Base-by-base conservation (phyloP, 2,329 filamentous ascomycete species). In the Aspergillus sojae region DNA sequence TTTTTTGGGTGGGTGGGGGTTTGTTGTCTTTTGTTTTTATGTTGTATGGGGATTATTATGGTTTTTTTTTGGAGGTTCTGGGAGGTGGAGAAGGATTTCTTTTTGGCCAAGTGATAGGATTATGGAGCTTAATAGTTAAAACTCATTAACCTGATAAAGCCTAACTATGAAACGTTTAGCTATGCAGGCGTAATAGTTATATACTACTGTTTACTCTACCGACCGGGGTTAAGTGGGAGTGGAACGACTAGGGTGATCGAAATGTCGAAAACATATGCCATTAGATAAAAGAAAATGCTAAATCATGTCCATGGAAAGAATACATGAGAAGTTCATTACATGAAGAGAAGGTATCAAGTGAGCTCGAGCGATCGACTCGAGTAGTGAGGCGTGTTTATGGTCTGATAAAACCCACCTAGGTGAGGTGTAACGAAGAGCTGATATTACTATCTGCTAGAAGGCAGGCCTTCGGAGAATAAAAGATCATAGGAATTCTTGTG, bases 291-390 rank as follows among this genome's bases (percentile, higher is more conserved):
- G 16, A 7, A 26, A 19, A 55, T 55, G 52, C 52, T 21, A 23
- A 26, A 21, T 55, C 52, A 39, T 55, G 52, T 55, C 52, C 52
- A 55, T 55, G 16, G 32, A 55, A 55, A 55, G 34, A 39, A 55
- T 55, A 55, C 52, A 55, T 55, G 34, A 55, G 32, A 55, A 39
- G 12, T 23, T 55, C 52, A 55, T 55, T 55, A 55, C 62, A 64
- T 60, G 62, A 62, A 64, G 50, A 59, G 34, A 53, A 62, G 32
- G 43, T 23, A 43, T 30, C 26, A 16, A 26, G 12, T 39, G 32
- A 39, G n/a, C 5, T 28, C 34, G 21, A 39, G 32, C 19, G 3
- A 10, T 26, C 12, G 21, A 55, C 28, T 52, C 48, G 28, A 52
- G 28, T 11, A 52, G 48, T n/a, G 14, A 28, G 45, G 23, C 45